Evolutionary conservation across 352 stramenopile genomes (phyloP).

Genomic region (Globisporangium okanoganense): DNA sequence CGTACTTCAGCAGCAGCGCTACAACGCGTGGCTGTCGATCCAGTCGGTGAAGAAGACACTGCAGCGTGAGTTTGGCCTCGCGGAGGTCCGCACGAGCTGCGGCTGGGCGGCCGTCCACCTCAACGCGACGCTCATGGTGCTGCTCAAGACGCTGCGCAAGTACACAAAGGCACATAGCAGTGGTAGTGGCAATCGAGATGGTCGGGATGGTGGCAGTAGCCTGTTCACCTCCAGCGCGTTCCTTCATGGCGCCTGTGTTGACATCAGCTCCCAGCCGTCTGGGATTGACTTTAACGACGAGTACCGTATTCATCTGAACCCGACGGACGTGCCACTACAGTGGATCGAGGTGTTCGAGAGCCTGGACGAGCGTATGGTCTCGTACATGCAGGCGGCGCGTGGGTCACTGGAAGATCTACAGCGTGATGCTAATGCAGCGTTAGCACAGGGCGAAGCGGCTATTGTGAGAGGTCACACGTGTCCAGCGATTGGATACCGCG

Average conservation of each 20-base stretch:
- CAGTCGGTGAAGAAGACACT: conserved; percentile 46
- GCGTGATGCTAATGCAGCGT: conserved; percentile 25
- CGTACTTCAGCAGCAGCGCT: conserved; percentile 32
- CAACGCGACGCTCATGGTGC: conserved; percentile 53
- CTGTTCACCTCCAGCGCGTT: conserved; percentile 34
- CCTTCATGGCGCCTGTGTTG: conserved; percentile 27
- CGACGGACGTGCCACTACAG: conserved; percentile 56
- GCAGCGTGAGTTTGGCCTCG: conserved; percentile 45
- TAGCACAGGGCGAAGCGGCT: conserved; percentile 20
- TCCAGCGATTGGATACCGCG: conserved; percentile 42
- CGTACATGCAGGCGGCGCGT: conserved; percentile 39
- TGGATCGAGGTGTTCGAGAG: conserved; percentile 61
- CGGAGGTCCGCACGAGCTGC: conserved; percentile 44
- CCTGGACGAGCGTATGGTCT: conserved; percentile 42
- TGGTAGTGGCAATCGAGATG: too few species aligned
- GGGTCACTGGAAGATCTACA: conserved; percentile 31
- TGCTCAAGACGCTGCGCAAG: conserved; percentile 57
- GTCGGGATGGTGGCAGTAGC: conserved; percentile 8
- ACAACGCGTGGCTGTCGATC: conserved; percentile 48
- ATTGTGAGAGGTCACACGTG: conserved; percentile 48
- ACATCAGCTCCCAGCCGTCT: conserved; percentile 44
- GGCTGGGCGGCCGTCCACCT: conserved; percentile 59
- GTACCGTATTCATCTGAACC: conserved; percentile 51
- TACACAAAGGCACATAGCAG: conserved; percentile 29
- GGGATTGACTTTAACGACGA: conserved; percentile 59